Conservation (phyloP, 805 yeast species). For the Wickerhamomyces hampshirensis region DNA sequence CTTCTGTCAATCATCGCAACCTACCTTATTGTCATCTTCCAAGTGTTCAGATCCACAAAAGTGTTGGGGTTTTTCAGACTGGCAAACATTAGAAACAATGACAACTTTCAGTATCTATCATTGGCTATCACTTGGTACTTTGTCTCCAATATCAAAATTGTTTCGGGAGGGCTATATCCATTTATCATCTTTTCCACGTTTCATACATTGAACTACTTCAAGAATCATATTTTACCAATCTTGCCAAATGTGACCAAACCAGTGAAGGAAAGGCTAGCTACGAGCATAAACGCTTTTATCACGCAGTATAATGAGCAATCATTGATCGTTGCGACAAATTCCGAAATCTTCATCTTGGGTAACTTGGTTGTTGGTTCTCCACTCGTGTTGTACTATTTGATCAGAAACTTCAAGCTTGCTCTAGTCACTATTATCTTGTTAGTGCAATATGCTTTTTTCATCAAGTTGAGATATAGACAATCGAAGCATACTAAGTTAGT, state of each 20-base stretch:
- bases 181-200: constrained; percentile 59
- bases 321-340: constrained; percentile 39
- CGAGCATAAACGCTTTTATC: constrained; percentile 29
- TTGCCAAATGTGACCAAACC: constrained; percentile 30
- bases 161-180: constrained; percentile 50
- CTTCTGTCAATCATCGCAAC: constrained; percentile 52
- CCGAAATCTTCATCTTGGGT: constrained; percentile 39
- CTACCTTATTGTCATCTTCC: constrained; percentile 58
- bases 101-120: constrained; percentile 59
- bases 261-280: constrained; percentile 26
- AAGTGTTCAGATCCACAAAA: constrained; percentile 42
- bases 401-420: constrained; percentile 24
- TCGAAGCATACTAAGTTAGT: constrained; percentile 49
- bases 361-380: constrained; percentile 37
- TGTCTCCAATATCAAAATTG: constrained; percentile 35
- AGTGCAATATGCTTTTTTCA: constrained; percentile 45
- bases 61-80: constrained; percentile 25
- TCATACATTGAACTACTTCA: constrained; percentile 58
- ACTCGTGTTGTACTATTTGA: constrained; percentile 34
- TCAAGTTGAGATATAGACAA: constrained; percentile 56
- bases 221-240: constrained; percentile 48
- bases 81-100: constrained; percentile 37
- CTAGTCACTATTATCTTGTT: constrained; percentile 34
- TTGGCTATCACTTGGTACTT: constrained; percentile 39
- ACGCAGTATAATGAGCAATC: constrained; percentile 38